phyloP scores from a whole-genome alignment of 345 rosid genomes.

The Carallia pectinifolia region DNA sequence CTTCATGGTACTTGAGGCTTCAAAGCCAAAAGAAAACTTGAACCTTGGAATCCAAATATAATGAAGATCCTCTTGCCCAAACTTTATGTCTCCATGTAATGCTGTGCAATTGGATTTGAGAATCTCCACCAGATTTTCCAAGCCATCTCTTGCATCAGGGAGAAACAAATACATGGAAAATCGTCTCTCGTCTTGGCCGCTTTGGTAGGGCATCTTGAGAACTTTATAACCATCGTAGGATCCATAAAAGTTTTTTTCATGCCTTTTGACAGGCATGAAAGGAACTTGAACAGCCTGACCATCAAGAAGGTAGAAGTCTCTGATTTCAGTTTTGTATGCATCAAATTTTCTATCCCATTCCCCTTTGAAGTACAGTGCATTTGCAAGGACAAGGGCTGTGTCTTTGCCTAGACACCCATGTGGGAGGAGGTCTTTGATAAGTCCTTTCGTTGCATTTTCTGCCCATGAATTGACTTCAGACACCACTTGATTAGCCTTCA shows the following conservation, averaged over 20 bases:
- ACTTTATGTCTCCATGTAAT: slow-evolving; percentile 7
- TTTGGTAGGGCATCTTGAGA: too few relatives aligned
- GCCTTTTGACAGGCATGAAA: slow-evolving; percentile 26
- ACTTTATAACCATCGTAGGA: neutral
- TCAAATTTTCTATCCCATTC: too few relatives aligned
- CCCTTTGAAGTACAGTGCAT: too few relatives aligned
- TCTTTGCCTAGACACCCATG: too few relatives aligned
- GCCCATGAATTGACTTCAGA: too few relatives aligned
- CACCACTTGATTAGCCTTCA: too few relatives aligned
- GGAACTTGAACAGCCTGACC: slow-evolving; percentile 24
- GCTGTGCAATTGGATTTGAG: slow-evolving; percentile 15
- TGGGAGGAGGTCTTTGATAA: too few relatives aligned
- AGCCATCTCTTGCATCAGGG: too few relatives aligned
- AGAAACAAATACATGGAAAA: too few relatives aligned
- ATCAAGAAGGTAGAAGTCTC: slow-evolving; percentile 22
- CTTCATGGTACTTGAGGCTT: slow-evolving; percentile 15
- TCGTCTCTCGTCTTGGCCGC: too few relatives aligned
- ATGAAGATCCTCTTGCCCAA: neutral
- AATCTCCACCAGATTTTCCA: slow-evolving; percentile 14
- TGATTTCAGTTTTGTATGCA: slow-evolving; percentile 8
- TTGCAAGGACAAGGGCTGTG: too few relatives aligned
- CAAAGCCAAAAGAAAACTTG: slow-evolving; percentile 28
- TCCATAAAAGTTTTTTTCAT: slow-evolving; percentile 8
- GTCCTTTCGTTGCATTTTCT: too few relatives aligned
- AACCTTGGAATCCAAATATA: slow-evolving; percentile 30